Evolutionary conservation across 306 rosid genomes (phyloP), one percentile per base, ranked within the genome.

Genomic region (Glycyrrhiza uralensis): DNA sequence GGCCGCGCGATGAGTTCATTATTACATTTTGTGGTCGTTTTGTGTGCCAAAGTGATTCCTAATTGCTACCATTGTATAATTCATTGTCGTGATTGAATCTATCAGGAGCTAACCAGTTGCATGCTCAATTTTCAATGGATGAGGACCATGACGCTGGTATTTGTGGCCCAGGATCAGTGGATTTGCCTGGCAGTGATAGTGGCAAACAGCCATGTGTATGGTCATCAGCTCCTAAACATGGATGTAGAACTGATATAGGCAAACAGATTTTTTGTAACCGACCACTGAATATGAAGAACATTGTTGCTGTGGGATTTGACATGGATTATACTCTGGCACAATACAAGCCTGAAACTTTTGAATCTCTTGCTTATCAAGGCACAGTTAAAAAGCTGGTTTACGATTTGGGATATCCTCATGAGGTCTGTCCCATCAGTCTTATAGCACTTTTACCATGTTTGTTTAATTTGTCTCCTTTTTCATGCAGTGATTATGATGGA

Each of bases 301-400:
- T 91, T 52, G 91, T 91, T 74, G 96, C 99, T 18, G 97, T 91
- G 18, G 99, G 99, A 64, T 94, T 94, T 78, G 99, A 94, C 82
- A 91, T 94, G 99, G 99, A 94, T 82, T 94, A 94, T 82, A 94
- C 99, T 46, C 82, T 94, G 64, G 99, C 99, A n/a, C 99, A 94
- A 51, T 94, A 94, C 90, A 94, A 82, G 87, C 88, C 99, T 1
- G 99, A 94, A 78, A 94, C 99, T 65, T 94, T 94, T 45, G 97
- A 94, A 66, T 80, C 99, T 66, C 99, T 94, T 67, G 99, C 97
- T 55, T 91, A 94, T 63, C 90, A 82, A 85, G 99, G 99, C 80
- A 94, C 99, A 9, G 76, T 94, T 61, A 87, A 79, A 79, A 94
- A 94, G 72, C 80, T 94, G 83, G 99, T 94, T 70, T 72, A 81